Percentiles rank a stretch among this genome's conserved stretches.
Conservation (phyloP, 495 filamentous ascomycete species). For the Penicillium cosmopolitanum region DNA sequence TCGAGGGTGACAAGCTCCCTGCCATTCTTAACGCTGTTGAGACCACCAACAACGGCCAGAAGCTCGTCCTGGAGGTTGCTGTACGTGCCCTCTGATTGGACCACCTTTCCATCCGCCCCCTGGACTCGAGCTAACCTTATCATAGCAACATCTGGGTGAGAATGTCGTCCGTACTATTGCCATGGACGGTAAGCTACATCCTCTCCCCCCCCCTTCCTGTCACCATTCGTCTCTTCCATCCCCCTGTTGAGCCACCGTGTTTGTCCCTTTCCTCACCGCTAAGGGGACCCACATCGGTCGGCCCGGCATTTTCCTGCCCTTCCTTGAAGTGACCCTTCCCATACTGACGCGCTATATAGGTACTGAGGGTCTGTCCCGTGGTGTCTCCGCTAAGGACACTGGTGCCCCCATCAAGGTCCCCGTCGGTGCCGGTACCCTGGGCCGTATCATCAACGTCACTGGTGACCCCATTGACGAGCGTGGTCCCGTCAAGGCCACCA, state of each 20-base stretch:
- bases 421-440: slow-evolving; percentile 91
- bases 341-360: slow-evolving; percentile 50
- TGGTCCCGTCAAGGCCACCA: slow-evolving; percentile 91
- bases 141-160: slow-evolving; percentile 98
- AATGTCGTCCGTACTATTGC: slow-evolving; percentile 99
- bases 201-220: background rate
- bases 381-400: slow-evolving; percentile 80
- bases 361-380: slow-evolving; percentile 99
- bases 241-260: slow-evolving; percentile 31
- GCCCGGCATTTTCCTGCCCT: slow-evolving; percentile 16
- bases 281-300: slow-evolving; percentile 29
- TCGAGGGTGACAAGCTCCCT: slow-evolving; percentile 91
- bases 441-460: slow-evolving; percentile 99
- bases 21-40: slow-evolving; percentile 96
- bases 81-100: slow-evolving; percentile 61
- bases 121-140: slow-evolving; percentile 26
- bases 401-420: slow-evolving; percentile 96
- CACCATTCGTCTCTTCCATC: slow-evolving; percentile 5
- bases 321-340: background rate
- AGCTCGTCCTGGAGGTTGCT: slow-evolving; percentile 94
- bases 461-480: slow-evolving; percentile 99
- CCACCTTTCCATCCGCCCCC: slow-evolving; percentile 16
- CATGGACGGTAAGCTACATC: slow-evolving; percentile 88
- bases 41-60: slow-evolving; percentile 89
- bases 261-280: slow-evolving; percentile 20